Base-by-base conservation (phyloP, 2,329 filamentous ascomycete genomes). In the Cladosporium oxysporum region DNA sequence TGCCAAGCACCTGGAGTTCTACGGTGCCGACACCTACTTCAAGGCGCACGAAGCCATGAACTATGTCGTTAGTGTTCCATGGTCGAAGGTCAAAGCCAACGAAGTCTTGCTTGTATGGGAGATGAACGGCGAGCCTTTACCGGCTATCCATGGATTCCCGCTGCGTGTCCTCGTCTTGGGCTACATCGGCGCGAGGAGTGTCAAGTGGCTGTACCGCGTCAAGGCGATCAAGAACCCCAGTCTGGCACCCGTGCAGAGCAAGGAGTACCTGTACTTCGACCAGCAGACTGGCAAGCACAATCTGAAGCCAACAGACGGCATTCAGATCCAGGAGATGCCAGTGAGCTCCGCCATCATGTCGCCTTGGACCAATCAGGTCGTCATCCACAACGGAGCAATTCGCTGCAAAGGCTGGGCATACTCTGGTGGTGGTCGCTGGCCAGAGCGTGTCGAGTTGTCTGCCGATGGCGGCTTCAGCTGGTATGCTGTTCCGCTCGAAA, bases 101-200 rank as follows among this genome's bases (percentile, higher is more conserved):
- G 87, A 91, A 71, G 89, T 91, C 0, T 79, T 91, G 59, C 80
- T 91, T 0, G 86, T 85, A 0, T 91, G 88, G 87, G 86, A 90
- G 71, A 91, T 91, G 89, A 91, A 91, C 69, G 88, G 85, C 5
- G 79, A 89, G 67, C 81, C 82, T 0, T 79, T 91, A 0, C 89
- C 88, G 0, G 82, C 80, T 12, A 90, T 90, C 66, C 89, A 91
- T 67, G 89, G 89, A 0, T 88, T 81, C 28, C 89, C 89, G 0
- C 77, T 91, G 0, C 82, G 89, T 5, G 80, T 83, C 0, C 82
- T 91, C 0, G 88, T 90, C 0, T 81, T 88, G 5, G 76, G 76
- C 12, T 90, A 90, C 69, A 90, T 91, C 66, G 89, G 88, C 0
- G 89, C 88, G 0, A 76, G 86, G n/a, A 85, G 83, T 66, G 83